Evolutionary conservation across 371 early-diverging fungal species (phyloP), one percentile per base, ranked within the genome.

Genomic region (Polyrhizophydium stewartii): DNA sequence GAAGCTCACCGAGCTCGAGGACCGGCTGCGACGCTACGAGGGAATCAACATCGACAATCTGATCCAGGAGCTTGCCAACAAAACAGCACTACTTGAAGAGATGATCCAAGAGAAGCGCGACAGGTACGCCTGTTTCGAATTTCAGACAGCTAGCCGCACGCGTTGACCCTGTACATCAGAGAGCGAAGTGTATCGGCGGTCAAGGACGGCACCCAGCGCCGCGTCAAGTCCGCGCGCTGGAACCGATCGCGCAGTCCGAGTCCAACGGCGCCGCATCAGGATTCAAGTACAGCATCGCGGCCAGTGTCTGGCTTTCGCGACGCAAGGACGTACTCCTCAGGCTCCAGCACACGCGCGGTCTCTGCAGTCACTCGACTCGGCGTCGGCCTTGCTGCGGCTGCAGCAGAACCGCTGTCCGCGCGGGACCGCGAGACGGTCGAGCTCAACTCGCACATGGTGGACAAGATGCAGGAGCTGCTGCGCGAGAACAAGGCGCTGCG

Each of bases 1-100:
- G 12, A 53, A 53, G 53, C 25, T 67, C n/a, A 51, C 63, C 1
- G 70, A 69, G 46, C 58, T 72, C 16, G 66, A 66, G 33, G 68
- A 69, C 32, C 60, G 61, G 51, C 50, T 72, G 17, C 64, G 66
- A 33, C 62, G 69, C 13, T 75, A 73, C 59, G 73, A 72, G 37
- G 70, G 66, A 16, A 61, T 78, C 56, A 68, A 75, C 56, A 66
- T 78, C 38, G 74, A 75, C 25, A 46, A 59, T 9, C 53, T 78
- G 19, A 45, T 78, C 22, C 24, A 56, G 12, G 75, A 78, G 25
- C 67, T 78, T 13, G 56, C 66, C 1, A 73, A 78, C 47, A 78
- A 78, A 60, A 75, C 75, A 0, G 55, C 58, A 24, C 38, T 74
- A 21, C 55, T 75, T 19, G 79, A 78, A 55, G 67, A 73, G 33